phyloP scores from a whole-genome alignment of 2,329 filamentous ascomycete species.

The Nigrospora osmanthi region DNA sequence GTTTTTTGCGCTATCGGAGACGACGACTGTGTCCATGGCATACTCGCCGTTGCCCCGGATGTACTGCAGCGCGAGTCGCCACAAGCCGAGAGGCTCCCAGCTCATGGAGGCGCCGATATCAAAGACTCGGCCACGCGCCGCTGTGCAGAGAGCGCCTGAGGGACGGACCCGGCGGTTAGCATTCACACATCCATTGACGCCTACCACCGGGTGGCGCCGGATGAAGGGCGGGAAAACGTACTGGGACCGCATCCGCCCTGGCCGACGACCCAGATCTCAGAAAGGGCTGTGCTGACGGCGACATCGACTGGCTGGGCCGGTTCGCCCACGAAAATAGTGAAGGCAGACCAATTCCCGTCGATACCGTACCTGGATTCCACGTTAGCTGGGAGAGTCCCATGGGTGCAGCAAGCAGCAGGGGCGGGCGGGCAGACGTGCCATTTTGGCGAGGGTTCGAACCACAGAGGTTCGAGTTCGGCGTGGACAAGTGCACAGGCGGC shows the following conservation, averaged over 20 bases:
- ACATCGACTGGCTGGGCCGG: constrained; percentile 46
- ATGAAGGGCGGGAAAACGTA: constrained; percentile 23
- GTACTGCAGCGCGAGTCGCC: constrained; percentile 50
- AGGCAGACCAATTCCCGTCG: constrained; percentile 67
- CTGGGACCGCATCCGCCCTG: constrained; percentile 44
- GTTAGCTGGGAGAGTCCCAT: constrained; percentile 10
- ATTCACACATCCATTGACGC: not conserved
- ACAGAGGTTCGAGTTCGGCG: constrained; percentile 16
- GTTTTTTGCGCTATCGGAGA: constrained; percentile 28
- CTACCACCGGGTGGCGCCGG: not conserved
- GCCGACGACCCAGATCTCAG: constrained; percentile 64
- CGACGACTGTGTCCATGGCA: constrained; percentile 43
- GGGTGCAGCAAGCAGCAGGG: constrained; percentile 2
- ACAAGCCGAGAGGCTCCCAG: constrained; percentile 53
- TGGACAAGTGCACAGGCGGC: constrained; percentile 12
- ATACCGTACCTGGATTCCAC: constrained; percentile 19
- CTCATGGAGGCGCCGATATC: constrained; percentile 42
- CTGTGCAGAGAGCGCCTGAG: constrained; percentile 42
- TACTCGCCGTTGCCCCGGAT: constrained; percentile 60
- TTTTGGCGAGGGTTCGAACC: constrained; percentile 22
- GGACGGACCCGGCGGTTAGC: too few species aligned
- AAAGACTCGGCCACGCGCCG: constrained; percentile 52
- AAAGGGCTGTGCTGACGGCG: constrained; percentile 58
- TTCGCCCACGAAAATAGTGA: constrained; percentile 42
- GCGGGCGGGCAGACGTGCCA: constrained; percentile 16